A percentile compares a stretch with the other conserved stretches of the same genome.
Evolutionary conservation across 805 yeast species (phyloP).

Genomic region (Grigorovia humatica): DNA sequence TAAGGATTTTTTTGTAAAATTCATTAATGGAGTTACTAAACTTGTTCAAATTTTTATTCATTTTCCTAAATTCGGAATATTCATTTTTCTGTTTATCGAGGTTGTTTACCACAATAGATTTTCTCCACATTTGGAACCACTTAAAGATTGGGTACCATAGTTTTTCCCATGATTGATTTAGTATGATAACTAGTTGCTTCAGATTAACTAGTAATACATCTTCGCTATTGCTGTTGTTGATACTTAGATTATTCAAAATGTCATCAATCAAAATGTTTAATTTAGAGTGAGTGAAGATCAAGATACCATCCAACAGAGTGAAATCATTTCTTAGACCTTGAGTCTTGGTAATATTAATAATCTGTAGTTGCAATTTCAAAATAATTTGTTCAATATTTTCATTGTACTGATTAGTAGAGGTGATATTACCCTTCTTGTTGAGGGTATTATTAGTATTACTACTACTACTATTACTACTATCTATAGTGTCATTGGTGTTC

Average conservation of each 20-base stretch:
- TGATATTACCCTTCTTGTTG: too few species aligned
- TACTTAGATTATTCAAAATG: neutral
- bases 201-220: slow-evolving; percentile 5
- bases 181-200: slow-evolving; percentile 16
- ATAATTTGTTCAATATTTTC: slow-evolving; percentile 11
- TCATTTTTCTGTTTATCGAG: slow-evolving; percentile 14
- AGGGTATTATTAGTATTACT: neutral
- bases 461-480: neutral
- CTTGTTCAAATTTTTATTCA: slow-evolving; percentile 42
- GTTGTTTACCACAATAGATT: slow-evolving; percentile 9
- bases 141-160: slow-evolving; percentile 58
- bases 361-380: slow-evolving; percentile 14
- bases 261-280: slow-evolving; percentile 10
- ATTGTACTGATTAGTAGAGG: neutral
- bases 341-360: slow-evolving; percentile 16
- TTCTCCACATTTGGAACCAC: slow-evolving; percentile 36
- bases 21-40: slow-evolving; percentile 36
- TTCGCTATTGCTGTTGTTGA: neutral
- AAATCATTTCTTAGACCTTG: slow-evolving; percentile 21
- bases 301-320: slow-evolving; percentile 20
- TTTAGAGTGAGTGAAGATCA: slow-evolving; percentile 23
- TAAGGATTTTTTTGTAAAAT: slow-evolving; percentile 38
- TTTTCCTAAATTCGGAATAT: slow-evolving; percentile 47
- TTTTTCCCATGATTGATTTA: slow-evolving; percentile 49
- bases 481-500: neutral